These are phyloP conservation scores for Spergularia azorica DNA, from an alignment of 179 eudicot species.

Conservation along the genomic window DNA sequence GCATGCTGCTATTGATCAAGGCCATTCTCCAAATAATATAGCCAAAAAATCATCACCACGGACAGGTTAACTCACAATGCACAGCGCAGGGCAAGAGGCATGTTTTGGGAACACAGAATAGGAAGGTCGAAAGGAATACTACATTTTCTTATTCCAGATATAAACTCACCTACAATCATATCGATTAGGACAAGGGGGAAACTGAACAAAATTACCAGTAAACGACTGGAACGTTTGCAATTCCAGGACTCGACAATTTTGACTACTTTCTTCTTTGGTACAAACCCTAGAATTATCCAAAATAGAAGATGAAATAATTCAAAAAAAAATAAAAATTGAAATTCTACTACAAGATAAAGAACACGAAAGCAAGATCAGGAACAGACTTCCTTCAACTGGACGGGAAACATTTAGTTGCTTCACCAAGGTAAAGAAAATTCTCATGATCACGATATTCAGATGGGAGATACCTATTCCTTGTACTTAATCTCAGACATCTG, in stretches of 20 bases:
- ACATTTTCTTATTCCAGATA: neutral
- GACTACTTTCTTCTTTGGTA: neutral
- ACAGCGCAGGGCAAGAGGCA: too few species aligned
- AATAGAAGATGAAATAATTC: neutral
- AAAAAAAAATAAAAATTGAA: neutral
- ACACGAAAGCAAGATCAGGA: conserved; percentile 8
- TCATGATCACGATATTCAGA: neutral
- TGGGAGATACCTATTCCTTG: conserved; percentile 50
- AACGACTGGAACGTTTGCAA: neutral
- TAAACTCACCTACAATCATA: neutral
- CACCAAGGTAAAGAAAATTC: neutral
- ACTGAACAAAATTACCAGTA: neutral
- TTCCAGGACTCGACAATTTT: neutral
- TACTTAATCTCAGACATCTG: conserved; percentile 78
- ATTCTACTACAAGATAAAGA: conserved; percentile 1
- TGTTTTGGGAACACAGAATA: too few species aligned
- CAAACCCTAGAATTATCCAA: neutral
- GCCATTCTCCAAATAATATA: too few species aligned
- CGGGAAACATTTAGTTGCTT: neutral
- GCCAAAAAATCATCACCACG: too few species aligned
- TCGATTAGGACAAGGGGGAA: neutral
- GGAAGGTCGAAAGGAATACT: neutral
- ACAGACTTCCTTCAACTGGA: conserved; percentile 1
- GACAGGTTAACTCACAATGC: too few species aligned
- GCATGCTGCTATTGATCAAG: too few species aligned